These are phyloP conservation scores for Xylaria sp. DNA, from an alignment of 2,329 filamentous ascomycete species.

Conservation along the genomic window DNA sequence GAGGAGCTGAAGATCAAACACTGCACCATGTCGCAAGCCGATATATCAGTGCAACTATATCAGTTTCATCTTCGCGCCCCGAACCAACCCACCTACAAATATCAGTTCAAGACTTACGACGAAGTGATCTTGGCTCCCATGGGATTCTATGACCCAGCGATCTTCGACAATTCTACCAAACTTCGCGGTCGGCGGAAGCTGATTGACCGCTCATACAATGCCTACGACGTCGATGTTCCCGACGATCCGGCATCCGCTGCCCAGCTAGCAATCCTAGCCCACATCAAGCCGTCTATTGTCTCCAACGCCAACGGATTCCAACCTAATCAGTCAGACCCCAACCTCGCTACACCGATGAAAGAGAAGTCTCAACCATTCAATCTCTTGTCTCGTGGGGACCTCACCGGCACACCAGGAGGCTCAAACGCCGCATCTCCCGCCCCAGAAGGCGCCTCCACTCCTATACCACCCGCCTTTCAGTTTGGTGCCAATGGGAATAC, in stretches of 20 bases:
- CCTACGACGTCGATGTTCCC: conserved; percentile 86
- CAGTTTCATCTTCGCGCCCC: conserved; percentile 92
- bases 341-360: conserved; percentile 69
- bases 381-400: conserved; percentile 75
- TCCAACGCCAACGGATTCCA: conserved; percentile 58
- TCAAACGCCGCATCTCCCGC: conserved; percentile 89
- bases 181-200: conserved; percentile 82
- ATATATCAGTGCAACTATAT: conserved; percentile 87
- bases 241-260: conserved; percentile 91
- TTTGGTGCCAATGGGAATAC: conserved; percentile 62
- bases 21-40: conserved; percentile 89
- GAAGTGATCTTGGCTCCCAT: conserved; percentile 94
- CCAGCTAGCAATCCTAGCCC: conserved; percentile 74
- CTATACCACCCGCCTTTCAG: conserved; percentile 66
- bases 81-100: conserved; percentile 90
- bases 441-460: conserved; percentile 79
- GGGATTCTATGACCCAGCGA: conserved; percentile 89
- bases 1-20: conserved; percentile 96
- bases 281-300: conserved; percentile 69
- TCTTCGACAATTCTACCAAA: conserved; percentile 87
- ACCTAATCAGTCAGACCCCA: conserved; percentile 53
- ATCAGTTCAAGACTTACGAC: conserved; percentile 96
- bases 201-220: conserved; percentile 88
- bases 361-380: conserved; percentile 75
- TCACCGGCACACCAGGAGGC: conserved; percentile 81